Evolutionary conservation across 331 rosid genomes (phyloP).

Genomic region (Malus hybrid): DNA sequence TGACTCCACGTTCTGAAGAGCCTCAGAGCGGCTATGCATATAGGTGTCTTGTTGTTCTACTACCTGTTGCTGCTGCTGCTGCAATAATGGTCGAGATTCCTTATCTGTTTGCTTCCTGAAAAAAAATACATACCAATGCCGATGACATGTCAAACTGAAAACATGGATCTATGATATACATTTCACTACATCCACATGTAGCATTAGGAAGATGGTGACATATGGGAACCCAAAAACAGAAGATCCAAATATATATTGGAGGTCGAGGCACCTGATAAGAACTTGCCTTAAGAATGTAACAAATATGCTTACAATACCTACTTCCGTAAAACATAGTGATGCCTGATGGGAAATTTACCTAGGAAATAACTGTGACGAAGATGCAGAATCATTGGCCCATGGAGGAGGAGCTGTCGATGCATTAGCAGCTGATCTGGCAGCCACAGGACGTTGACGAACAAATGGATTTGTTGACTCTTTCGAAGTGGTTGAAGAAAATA

Average conservation of each 20-base stretch:
- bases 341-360: slow-evolving; percentile 33
- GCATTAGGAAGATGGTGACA: neutral
- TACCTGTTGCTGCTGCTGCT: slow-evolving; percentile 28
- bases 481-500: slow-evolving; percentile 62
- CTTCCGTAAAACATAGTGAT: neutral
- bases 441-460: slow-evolving; percentile 86
- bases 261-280: neutral
- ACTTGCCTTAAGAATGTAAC: neutral
- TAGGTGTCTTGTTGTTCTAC: slow-evolving; percentile 53
- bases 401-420: slow-evolving; percentile 63
- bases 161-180: neutral
- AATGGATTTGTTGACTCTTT: slow-evolving; percentile 79
- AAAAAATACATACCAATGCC: slow-evolving; percentile 8
- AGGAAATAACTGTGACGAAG: slow-evolving; percentile 42
- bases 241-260: neutral
- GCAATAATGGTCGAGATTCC: slow-evolving; percentile 73
- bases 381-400: slow-evolving; percentile 58
- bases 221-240: neutral
- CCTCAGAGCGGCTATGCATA: slow-evolving; percentile 96
- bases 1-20: slow-evolving; percentile 92
- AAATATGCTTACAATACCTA: neutral
- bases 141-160: neutral
- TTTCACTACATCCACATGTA: neutral
- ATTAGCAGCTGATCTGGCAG: slow-evolving; percentile 57
- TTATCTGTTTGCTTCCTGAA: slow-evolving; percentile 73